These are phyloP conservation scores for Rhizoclosmatium globosum DNA, from an alignment of 192 early-diverging fungal species.

Conservation along the genomic window DNA sequence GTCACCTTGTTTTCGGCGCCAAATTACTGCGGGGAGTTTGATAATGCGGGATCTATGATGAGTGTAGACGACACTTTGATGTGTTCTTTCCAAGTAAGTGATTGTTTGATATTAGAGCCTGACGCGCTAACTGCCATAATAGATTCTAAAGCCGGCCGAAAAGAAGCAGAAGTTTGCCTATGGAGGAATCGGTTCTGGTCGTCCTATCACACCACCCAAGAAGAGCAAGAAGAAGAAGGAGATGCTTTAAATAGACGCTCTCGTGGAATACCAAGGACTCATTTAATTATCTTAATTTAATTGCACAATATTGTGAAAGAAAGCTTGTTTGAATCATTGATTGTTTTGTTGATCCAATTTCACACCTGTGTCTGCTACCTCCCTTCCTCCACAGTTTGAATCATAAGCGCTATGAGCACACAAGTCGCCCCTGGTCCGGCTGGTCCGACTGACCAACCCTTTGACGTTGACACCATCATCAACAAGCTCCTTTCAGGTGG, in stretches of 20 bases:
- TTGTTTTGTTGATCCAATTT: no score
- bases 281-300: background rate
- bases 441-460: conserved; percentile 40
- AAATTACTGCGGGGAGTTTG: conserved; percentile 89
- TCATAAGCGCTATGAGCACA: no score
- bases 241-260: conserved; percentile 6
- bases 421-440: background rate
- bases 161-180: conserved; percentile 83
- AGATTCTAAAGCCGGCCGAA: conserved; percentile 96
- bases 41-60: conserved; percentile 76
- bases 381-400: no score
- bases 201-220: conserved; percentile 77
- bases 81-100: conserved; percentile 67
- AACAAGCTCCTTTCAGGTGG: conserved; percentile 90
- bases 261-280: background rate
- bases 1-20: conserved; percentile 96
- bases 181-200: conserved; percentile 63
- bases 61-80: conserved; percentile 72
- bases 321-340: no score
- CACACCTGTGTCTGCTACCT: no score
- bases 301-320: no score
- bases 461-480: conserved; percentile 89
- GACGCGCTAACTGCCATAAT: background rate
- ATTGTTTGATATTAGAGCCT: background rate
- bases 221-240: conserved; percentile 36